These are phyloP conservation scores for Cladophialophora carrionii DNA, from an alignment of 2,329 filamentous ascomycete genomes.

Conservation along the genomic window DNA sequence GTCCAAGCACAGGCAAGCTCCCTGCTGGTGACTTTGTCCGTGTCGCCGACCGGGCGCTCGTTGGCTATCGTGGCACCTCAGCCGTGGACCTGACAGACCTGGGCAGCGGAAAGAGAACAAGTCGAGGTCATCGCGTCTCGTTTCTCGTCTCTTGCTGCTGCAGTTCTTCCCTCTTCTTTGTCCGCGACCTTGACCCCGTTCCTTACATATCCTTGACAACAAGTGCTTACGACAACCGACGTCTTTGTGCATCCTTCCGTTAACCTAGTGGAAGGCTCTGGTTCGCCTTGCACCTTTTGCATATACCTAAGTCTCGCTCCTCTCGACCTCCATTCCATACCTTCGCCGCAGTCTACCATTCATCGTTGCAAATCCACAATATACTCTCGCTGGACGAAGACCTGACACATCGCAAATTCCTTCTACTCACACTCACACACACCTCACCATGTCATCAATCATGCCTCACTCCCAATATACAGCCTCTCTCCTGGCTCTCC, in stretches of 20 bases:
- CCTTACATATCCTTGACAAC: slow-evolving; percentile 12
- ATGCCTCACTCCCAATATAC: slow-evolving; percentile 20
- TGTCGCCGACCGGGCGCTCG: slow-evolving; percentile 14
- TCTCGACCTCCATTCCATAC: slow-evolving; percentile 12
- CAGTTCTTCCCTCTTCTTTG: slow-evolving; percentile 12
- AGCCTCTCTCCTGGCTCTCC: slow-evolving; percentile 17
- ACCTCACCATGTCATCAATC: slow-evolving; percentile 14
- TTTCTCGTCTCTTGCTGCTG: slow-evolving; percentile 2
- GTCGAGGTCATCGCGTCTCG: slow-evolving; percentile 22
- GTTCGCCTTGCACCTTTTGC: slow-evolving; percentile 13
- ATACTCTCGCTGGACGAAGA: slow-evolving; percentile 28
- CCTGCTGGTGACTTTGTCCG: slow-evolving; percentile 19
- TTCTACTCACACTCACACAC: neutral
- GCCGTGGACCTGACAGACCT: slow-evolving; percentile 9
- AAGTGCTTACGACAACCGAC: slow-evolving; percentile 26
- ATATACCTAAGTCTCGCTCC: slow-evolving; percentile 7
- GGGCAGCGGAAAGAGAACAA: slow-evolving; percentile 5
- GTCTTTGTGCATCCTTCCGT: slow-evolving; percentile 13
- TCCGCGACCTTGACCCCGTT: slow-evolving; percentile 14
- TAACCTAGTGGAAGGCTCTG: slow-evolving; percentile 3
- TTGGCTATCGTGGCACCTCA: slow-evolving; percentile 17
- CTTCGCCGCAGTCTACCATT: neutral
- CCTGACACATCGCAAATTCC: slow-evolving; percentile 1
- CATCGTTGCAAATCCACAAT: neutral
- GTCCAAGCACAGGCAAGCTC: slow-evolving; percentile 15